A percentile compares a stretch with the other conserved stretches of the same genome.
Conservation (phyloP, 2,329 filamentous ascomycete species). For the Pestalotiopsis sp. region DNA sequence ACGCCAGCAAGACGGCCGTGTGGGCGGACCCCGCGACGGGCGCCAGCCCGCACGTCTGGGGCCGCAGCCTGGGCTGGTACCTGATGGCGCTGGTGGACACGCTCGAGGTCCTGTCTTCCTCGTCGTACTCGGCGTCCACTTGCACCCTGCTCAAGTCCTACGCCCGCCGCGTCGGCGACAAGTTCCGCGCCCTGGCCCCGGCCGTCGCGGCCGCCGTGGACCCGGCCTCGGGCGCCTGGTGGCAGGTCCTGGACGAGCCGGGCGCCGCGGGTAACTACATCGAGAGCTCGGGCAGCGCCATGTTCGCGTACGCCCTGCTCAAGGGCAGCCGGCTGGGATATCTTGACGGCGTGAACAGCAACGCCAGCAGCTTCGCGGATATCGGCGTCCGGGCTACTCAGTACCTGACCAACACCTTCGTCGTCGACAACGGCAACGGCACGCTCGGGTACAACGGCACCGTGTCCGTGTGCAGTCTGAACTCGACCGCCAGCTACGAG, state of each 20-base stretch:
- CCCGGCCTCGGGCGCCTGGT: constrained; percentile 37
- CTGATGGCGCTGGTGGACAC: constrained; percentile 39
- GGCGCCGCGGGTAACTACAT: constrained; percentile 30
- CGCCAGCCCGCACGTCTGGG: constrained; percentile 40
- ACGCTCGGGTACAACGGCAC: constrained; percentile 38
- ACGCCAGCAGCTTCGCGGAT: constrained; percentile 11
- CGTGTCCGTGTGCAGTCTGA: constrained; percentile 43
- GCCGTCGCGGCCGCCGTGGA: constrained; percentile 29
- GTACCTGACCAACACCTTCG: constrained; percentile 28
- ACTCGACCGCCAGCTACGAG: constrained; percentile 42
- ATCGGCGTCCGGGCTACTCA: constrained; percentile 22
- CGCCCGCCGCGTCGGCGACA: constrained; percentile 20
- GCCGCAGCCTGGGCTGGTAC: constrained; percentile 41
- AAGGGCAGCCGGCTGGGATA: constrained; percentile 39
- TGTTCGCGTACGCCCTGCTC: constrained; percentile 38
- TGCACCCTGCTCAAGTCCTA: neutral
- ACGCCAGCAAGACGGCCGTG: constrained; percentile 32
- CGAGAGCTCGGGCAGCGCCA: constrained; percentile 31
- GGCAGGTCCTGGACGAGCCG: constrained; percentile 37
- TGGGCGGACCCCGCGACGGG: constrained; percentile 39
- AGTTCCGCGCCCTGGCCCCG: constrained; percentile 24
- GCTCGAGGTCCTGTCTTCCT: constrained; percentile 29
- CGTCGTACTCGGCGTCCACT: neutral
- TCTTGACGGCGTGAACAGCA: constrained; percentile 19
- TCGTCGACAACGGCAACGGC: constrained; percentile 28